phyloP scores from a whole-genome alignment of 371 early-diverging fungal species.

The Mucor irregularis region DNA sequence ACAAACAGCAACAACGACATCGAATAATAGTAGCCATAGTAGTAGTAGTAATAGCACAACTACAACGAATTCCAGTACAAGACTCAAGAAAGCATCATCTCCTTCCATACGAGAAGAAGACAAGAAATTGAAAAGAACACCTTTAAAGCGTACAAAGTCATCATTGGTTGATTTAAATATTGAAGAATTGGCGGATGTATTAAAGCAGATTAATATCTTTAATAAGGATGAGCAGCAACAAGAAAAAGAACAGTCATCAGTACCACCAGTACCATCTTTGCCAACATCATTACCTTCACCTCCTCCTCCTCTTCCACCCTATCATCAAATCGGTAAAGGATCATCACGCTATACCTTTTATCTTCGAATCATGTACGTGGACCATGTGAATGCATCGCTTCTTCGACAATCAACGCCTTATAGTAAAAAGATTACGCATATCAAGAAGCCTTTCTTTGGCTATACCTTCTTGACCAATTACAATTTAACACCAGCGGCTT shows the following conservation, averaged over 20 bases:
- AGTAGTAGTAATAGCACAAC: background rate
- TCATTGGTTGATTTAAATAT: constrained; percentile 23
- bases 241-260: too few species aligned
- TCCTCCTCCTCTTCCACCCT: constrained; percentile 16
- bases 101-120: background rate
- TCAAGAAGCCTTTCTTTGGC: constrained; percentile 33
- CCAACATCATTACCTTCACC: background rate
- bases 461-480: constrained; percentile 36
- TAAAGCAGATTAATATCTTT: constrained; percentile 12
- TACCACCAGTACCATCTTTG: constrained; percentile 3
- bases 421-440: background rate
- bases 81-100: too few species aligned
- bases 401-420: constrained; percentile 3
- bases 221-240: background rate
- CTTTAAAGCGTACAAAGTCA: constrained; percentile 15
- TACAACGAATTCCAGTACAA: too few species aligned
- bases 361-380: constrained; percentile 39
- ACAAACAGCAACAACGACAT: background rate
- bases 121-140: background rate
- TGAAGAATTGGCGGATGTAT: constrained; percentile 16
- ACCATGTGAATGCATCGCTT: constrained; percentile 26
- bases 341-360: constrained; percentile 38
- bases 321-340: constrained; percentile 50
- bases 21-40: background rate
- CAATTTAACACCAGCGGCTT: constrained; percentile 34